Percentiles rank a stretch among this genome's conserved stretches.
Evolutionary conservation across 139 green algal species (phyloP).

Genomic region (Edaphochlamys debaryana): DNA sequence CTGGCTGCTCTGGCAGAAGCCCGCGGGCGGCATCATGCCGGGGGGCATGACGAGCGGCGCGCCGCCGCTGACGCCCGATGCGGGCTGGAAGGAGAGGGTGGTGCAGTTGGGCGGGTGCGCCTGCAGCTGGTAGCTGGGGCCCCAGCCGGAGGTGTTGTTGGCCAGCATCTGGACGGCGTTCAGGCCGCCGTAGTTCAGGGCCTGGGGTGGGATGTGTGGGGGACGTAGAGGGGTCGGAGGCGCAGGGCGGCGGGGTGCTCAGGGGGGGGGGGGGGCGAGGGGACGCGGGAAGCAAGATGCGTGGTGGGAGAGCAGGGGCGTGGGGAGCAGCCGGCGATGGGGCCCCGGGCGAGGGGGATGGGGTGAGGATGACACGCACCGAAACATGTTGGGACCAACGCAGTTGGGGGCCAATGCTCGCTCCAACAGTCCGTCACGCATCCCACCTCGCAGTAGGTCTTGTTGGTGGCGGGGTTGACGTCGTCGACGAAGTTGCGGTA

Average conservation of each 20-base stretch:
- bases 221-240: no score
- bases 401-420: no score
- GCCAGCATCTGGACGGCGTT: not conserved
- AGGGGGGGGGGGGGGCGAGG: no score
- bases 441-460: slow-evolving; percentile 26
- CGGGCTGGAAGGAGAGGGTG: slow-evolving; percentile 38
- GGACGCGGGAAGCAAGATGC: no score
- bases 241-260: no score
- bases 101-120: slow-evolving; percentile 25
- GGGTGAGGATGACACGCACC: no score
- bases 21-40: not conserved
- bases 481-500: slow-evolving; percentile 48
- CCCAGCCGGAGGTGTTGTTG: slow-evolving; percentile 28
- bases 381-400: no score
- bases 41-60: not conserved
- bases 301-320: no score
- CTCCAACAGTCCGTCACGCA: no score
- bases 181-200: slow-evolving; percentile 2
- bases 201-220: not conserved
- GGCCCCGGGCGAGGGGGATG: no score
- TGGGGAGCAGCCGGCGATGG: no score
- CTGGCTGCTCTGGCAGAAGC: slow-evolving; percentile 62
- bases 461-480: slow-evolving; percentile 22
- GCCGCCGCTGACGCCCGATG: slow-evolving; percentile 21
- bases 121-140: slow-evolving; percentile 25